phyloP scores from a whole-genome alignment of 2,329 filamentous ascomycete genomes.

The Tolypocladium tundrense region DNA sequence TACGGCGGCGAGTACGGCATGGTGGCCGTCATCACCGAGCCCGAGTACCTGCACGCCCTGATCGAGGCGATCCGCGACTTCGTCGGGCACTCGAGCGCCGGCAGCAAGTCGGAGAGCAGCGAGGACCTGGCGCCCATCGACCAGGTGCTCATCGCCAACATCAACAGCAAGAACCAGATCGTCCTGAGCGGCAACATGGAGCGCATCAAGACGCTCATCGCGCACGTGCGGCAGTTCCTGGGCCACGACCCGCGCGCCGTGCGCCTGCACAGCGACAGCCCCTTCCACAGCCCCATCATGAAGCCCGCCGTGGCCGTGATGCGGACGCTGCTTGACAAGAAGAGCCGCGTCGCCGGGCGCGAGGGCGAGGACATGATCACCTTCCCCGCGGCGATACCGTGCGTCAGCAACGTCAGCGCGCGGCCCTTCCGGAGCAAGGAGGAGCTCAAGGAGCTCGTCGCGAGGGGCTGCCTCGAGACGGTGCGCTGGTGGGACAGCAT shows the following conservation, averaged over 20 bases:
- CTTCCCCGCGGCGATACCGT: slow-evolving; percentile 66
- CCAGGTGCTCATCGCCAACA: slow-evolving; percentile 83
- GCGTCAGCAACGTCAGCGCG: slow-evolving; percentile 79
- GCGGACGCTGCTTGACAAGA: slow-evolving; percentile 52
- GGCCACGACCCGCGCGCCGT: slow-evolving; percentile 88
- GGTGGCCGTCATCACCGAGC: slow-evolving; percentile 85
- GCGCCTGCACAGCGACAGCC: slow-evolving; percentile 73
- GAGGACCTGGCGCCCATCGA: slow-evolving; percentile 65
- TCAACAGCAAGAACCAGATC: slow-evolving; percentile 95
- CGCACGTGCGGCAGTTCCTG: slow-evolving; percentile 78
- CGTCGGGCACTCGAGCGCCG: slow-evolving; percentile 56
- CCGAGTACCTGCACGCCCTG: slow-evolving; percentile 59
- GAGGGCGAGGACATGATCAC: slow-evolving; percentile 55
- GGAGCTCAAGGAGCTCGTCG: slow-evolving; percentile 68
- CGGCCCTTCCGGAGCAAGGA: slow-evolving; percentile 63
- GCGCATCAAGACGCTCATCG: slow-evolving; percentile 69
- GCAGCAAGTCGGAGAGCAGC: slow-evolving; percentile 56
- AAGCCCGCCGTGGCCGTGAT: slow-evolving; percentile 69
- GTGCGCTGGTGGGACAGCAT: slow-evolving; percentile 94
- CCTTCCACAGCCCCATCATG: slow-evolving; percentile 91
- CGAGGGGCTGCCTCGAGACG: slow-evolving; percentile 79
- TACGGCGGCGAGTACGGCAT: slow-evolving; percentile 83
- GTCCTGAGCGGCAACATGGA: slow-evolving; percentile 82
- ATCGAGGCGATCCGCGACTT: slow-evolving; percentile 71
- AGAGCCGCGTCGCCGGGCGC: slow-evolving; percentile 41